phyloP scores from a whole-genome alignment of 129 eudicot genomes.

The Erigeron canadensis region DNA sequence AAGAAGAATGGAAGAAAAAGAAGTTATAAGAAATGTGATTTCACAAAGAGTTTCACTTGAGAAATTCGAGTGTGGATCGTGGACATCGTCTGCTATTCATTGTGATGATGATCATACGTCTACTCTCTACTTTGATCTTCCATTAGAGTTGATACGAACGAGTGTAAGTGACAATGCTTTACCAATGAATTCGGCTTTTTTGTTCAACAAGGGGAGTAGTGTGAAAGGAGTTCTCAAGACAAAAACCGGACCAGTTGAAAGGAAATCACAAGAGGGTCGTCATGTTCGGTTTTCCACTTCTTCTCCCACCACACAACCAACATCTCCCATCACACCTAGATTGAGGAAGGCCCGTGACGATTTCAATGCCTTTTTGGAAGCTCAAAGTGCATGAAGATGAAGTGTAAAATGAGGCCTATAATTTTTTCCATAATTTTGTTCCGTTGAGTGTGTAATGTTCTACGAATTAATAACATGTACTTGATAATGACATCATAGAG shows the following conservation, averaged over 20 bases:
- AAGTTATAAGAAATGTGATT: constrained; percentile 23
- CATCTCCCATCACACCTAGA: constrained; percentile 56
- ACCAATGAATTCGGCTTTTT: constrained; percentile 69
- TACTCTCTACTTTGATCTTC: constrained; percentile 74
- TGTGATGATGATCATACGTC: constrained; percentile 43
- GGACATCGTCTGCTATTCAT: constrained; percentile 61
- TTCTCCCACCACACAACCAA: constrained; percentile 34
- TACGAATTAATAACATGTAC: constrained; percentile 17
- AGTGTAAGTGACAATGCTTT: constrained; percentile 53
- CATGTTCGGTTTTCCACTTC: constrained; percentile 69
- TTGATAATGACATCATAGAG: not conserved
- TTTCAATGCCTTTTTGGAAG: constrained; percentile 75
- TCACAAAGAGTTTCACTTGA: constrained; percentile 72
- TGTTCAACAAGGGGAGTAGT: constrained; percentile 55
- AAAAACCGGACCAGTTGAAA: constrained; percentile 20
- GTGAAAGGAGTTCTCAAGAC: constrained; percentile 54
- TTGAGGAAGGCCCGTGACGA: constrained; percentile 60
- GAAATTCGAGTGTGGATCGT: constrained; percentile 83
- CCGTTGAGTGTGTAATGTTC: constrained; percentile 19
- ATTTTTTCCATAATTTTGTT: constrained; percentile 12
- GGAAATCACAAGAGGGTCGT: constrained; percentile 47
- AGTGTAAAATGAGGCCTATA: not conserved
- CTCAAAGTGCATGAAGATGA: constrained; percentile 53
- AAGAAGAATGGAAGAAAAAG: constrained; percentile 34
- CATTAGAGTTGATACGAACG: constrained; percentile 71